phyloP scores from a whole-genome alignment of 1,139 yeast genomes.

The Candida frijolesensis region DNA sequence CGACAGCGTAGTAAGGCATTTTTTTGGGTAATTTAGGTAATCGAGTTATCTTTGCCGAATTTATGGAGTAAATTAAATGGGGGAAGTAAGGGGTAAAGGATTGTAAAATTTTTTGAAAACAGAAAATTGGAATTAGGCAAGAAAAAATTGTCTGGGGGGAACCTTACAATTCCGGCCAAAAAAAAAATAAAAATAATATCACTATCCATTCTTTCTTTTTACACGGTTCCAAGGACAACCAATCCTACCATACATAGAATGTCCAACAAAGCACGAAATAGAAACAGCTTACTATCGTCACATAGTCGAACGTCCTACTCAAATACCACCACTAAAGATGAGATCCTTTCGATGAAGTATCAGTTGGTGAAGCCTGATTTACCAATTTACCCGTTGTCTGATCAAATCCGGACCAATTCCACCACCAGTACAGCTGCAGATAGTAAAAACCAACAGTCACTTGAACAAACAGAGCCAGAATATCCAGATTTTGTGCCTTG shows the following conservation, averaged over 20 bases:
- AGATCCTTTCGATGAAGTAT: conserved; percentile 37
- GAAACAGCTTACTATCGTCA: conserved; percentile 38
- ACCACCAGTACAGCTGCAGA: not conserved
- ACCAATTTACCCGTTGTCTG: conserved; percentile 40
- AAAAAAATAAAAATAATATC: no score
- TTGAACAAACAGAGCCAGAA: conserved; percentile 19
- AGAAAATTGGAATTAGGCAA: no score
- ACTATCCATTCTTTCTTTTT: not conserved
- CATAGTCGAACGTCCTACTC: conserved; percentile 28
- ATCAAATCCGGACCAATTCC: conserved; percentile 8
- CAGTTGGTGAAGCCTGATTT: conserved; percentile 39
- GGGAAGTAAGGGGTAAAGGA: no score
- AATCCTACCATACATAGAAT: conserved; percentile 17
- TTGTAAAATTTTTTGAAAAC: no score
- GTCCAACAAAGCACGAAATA: conserved; percentile 36
- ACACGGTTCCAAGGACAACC: not conserved
- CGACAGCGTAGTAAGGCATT: conserved; percentile 57
- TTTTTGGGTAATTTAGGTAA: not conserved
- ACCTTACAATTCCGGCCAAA: no score
- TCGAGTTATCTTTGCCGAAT: no score
- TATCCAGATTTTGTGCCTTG: conserved; percentile 85
- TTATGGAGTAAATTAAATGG: no score
- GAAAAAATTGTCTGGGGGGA: no score
- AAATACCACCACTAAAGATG: conserved; percentile 33
- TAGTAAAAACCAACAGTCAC: not conserved